Base-by-base conservation (phyloP, 129 eudicot species). In the Smallanthus sonchifolius region DNA sequence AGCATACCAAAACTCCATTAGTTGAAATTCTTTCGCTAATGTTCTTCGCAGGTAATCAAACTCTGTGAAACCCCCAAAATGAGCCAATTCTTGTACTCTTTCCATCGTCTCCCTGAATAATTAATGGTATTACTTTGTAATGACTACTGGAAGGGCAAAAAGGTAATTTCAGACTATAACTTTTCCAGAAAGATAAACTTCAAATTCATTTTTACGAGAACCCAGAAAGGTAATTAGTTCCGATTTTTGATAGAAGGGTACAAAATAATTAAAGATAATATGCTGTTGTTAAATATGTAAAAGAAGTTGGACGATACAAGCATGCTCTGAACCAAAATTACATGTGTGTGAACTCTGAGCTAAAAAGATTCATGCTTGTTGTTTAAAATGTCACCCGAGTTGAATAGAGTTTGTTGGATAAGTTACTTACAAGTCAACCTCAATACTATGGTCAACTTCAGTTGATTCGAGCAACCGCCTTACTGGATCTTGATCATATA, bases 401-500 rank as follows among this genome's bases (percentile, higher is more conserved):
- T n/a, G 37, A 45, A 45, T 15, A 6, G n/a, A 57, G 34, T 40
- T 44, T 74, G 47, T 37, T 39, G 42, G 68, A 36, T 62, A 73
- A 64, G 73, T 37, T 67, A 79, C 99, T 88, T 83, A 91, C 99
- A 54, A 16, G 78, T 88, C 89, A 78, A 91, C 91, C 79, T 84
- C 94, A 70, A 95, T 79, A 47, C 11, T 75, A n/a, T 80, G 76
- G 75, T 86, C 89, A 65, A 35, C 73, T 73, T 83, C 88, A 24
- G 91, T 65, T 19, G 74, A 80, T 52, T 88, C 94, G 74, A 95
- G 90, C 80, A 95, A 78, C 82, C 84, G 84, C 72, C 54, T 84
- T 6, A 91, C 79, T 7, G 99, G 99, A 84, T 95, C 99, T 84
- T 89, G 95, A 83, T 95, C 91, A 78, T 95, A 95, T 43, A 95